Conservation (phyloP, 2,329 filamentous ascomycete genomes). For the Sclerotinia glacialis region DNA sequence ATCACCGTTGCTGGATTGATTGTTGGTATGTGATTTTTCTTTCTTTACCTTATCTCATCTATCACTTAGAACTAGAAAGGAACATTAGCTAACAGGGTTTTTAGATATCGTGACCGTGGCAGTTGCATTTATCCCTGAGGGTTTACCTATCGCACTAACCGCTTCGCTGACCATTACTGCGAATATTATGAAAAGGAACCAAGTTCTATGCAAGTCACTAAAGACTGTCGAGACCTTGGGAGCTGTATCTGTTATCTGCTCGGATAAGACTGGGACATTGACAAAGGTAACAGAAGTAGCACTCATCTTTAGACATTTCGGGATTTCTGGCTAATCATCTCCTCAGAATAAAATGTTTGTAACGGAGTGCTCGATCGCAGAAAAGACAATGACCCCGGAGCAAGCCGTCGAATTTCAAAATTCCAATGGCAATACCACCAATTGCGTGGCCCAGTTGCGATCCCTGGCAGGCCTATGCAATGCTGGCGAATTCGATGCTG, state of each 20-base stretch:
- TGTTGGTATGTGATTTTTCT: slow-evolving; percentile 48
- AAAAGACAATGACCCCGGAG: slow-evolving; percentile 43
- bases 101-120: slow-evolving; percentile 36
- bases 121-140: slow-evolving; percentile 73
- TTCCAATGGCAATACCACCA: slow-evolving; percentile 35
- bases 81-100: not conserved
- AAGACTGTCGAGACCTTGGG: slow-evolving; percentile 74
- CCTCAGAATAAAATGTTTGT: slow-evolving; percentile 66
- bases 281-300: slow-evolving; percentile 43
- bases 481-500: slow-evolving; percentile 68
- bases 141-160: slow-evolving; percentile 65
- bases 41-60: slow-evolving; percentile 56
- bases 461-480: slow-evolving; percentile 67
- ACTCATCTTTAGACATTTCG: not conserved
- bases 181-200: slow-evolving; percentile 71
- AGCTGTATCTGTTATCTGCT: slow-evolving; percentile 71
- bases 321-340: slow-evolving; percentile 7
- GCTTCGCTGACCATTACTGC: slow-evolving; percentile 71
- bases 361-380: slow-evolving; percentile 62
- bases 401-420: slow-evolving; percentile 47
- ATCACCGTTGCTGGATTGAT: slow-evolving; percentile 70
- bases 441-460: slow-evolving; percentile 55
- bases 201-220: slow-evolving; percentile 73
- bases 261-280: slow-evolving; percentile 72
- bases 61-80: not conserved